A percentile compares a stretch with the other conserved stretches of the same genome.
Evolutionary conservation across 345 rosid genomes (phyloP).

Genomic region (Eucalyptus sideroxylon): DNA sequence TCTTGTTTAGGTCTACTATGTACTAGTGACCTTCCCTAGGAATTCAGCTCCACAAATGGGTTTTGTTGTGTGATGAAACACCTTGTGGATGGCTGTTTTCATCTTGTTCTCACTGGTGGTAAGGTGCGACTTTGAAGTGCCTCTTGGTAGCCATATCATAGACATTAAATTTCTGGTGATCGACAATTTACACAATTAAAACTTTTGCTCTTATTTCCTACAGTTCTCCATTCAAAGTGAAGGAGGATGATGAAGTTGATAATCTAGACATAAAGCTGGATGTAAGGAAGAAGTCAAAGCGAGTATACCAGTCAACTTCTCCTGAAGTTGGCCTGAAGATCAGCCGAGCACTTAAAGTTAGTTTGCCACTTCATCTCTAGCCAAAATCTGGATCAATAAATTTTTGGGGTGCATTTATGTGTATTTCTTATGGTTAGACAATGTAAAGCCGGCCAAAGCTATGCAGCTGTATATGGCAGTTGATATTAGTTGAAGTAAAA

Average conservation of each 20-base stretch:
- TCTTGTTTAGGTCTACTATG: not conserved
- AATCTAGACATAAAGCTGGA: constrained; percentile 8
- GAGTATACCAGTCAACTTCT: not conserved
- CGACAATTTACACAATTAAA: not conserved
- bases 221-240: constrained; percentile 5
- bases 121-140: not conserved
- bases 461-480: not conserved
- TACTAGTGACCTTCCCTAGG: not conserved
- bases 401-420: not conserved
- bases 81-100: not conserved
- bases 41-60: not conserved
- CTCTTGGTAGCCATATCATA: not conserved
- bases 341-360: constrained; percentile 6
- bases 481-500: not conserved
- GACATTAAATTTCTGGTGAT: not conserved
- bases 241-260: constrained; percentile 8
- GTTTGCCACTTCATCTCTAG: not conserved
- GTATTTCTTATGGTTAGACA: not conserved
- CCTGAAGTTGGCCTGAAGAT: constrained; percentile 11
- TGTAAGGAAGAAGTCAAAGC: not conserved
- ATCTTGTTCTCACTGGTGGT: not conserved
- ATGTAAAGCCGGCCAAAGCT: not conserved
- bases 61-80: not conserved
- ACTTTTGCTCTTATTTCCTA: not conserved
- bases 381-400: not conserved